Percentiles rank a stretch among this genome's conserved stretches.
Evolutionary conservation across 306 rosid genomes (phyloP).

Genomic region (Lablab purpureus): DNA sequence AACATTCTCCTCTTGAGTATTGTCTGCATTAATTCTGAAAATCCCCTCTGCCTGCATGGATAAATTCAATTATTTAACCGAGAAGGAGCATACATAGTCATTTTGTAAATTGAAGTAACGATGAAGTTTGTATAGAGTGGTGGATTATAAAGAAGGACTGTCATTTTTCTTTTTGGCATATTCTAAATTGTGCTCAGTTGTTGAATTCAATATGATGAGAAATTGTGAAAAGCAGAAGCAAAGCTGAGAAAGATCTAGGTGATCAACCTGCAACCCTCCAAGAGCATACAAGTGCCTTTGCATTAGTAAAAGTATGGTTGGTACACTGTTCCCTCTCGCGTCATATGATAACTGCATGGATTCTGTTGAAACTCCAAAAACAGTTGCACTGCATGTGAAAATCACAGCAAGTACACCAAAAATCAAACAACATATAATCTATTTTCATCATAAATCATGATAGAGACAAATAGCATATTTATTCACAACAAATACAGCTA

Average conservation of each 20-base stretch:
- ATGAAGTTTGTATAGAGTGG: background rate
- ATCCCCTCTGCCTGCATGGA: constrained; percentile 83
- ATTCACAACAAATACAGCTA: background rate
- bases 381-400: constrained; percentile 69
- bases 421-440: background rate
- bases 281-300: constrained; percentile 77
- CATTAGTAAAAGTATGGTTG: constrained; percentile 88
- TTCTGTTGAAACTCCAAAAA: constrained; percentile 94
- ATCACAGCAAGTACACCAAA: constrained; percentile 27
- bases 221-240: background rate
- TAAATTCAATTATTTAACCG: constrained; percentile 40
- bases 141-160: background rate
- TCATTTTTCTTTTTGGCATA: background rate
- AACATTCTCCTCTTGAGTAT: constrained; percentile 83
- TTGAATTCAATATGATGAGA: constrained; percentile 1
- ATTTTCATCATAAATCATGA: background rate
- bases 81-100: constrained; percentile 16
- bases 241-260: constrained; percentile 4
- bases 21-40: constrained; percentile 85
- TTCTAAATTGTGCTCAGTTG: constrained; percentile 7
- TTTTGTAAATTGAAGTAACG: background rate
- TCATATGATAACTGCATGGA: constrained; percentile 92
- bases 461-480: background rate
- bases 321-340: constrained; percentile 91
- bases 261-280: constrained; percentile 84